Conservation (phyloP, 2,329 filamentous ascomycete species). For the Lecanosticta acicola region DNA sequence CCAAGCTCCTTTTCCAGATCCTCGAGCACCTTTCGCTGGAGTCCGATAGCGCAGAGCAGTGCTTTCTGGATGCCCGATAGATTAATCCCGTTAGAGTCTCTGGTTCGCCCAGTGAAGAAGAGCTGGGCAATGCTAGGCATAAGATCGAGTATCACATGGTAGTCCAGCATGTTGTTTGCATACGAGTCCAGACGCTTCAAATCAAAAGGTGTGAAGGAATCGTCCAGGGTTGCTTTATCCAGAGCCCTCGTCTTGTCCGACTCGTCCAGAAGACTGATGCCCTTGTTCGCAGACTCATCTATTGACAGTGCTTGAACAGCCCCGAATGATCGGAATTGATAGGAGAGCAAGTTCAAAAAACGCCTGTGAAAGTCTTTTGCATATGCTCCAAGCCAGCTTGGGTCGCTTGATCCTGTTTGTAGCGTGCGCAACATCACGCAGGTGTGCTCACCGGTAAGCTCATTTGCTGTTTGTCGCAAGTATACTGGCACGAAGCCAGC, state of each 20-base stretch:
- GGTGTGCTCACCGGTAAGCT: constrained; percentile 93
- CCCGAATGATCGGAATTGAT: constrained; percentile 81
- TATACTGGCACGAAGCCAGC: constrained; percentile 84
- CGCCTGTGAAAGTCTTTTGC: constrained; percentile 88
- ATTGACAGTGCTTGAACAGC: constrained; percentile 76
- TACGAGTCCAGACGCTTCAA: constrained; percentile 93
- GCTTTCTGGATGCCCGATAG: constrained; percentile 79
- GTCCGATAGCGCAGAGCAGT: constrained; percentile 81
- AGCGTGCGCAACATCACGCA: constrained; percentile 93
- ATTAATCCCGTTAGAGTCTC: constrained; percentile 46
- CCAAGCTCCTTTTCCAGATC: constrained; percentile 71
- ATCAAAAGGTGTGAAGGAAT: constrained; percentile 79
- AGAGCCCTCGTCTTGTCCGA: constrained; percentile 51
- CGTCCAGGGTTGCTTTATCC: constrained; percentile 70
- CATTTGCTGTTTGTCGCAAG: constrained; percentile 88
- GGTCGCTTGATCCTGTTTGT: constrained; percentile 54
- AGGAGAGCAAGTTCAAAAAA: constrained; percentile 85
- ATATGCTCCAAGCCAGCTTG: constrained; percentile 83
- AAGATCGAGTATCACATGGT: constrained; percentile 93
- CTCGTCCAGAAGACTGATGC: constrained; percentile 58
- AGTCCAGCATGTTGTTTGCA: constrained; percentile 94
- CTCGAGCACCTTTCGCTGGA: constrained; percentile 85
- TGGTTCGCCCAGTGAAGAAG: constrained; percentile 75
- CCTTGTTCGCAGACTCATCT: constrained; percentile 73
- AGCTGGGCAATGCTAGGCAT: constrained; percentile 74